These are phyloP conservation scores for Yamadazyma akitaensis DNA, from an alignment of 805 yeast species.

Conservation along the genomic window DNA sequence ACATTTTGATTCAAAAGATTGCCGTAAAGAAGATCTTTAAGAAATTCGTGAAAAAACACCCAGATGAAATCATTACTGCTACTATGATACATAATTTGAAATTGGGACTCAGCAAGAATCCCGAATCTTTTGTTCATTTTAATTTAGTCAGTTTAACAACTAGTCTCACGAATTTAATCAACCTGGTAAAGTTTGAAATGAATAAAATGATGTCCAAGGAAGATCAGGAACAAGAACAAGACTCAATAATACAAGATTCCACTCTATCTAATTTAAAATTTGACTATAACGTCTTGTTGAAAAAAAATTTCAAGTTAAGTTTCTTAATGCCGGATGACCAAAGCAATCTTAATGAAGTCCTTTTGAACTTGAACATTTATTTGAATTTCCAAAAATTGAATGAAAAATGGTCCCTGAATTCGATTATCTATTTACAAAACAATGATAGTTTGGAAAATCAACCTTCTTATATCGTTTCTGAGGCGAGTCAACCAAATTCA, in stretches of 20 bases:
- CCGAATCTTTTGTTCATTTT: slow-evolving; percentile 55
- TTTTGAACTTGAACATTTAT: slow-evolving; percentile 33
- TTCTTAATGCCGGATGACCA: slow-evolving; percentile 34
- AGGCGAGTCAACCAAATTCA: slow-evolving; percentile 24
- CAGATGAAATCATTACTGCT: slow-evolving; percentile 18
- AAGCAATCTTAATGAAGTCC: slow-evolving; percentile 30
- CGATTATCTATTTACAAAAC: slow-evolving; percentile 24
- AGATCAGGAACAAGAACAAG: slow-evolving; percentile 3
- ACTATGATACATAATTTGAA: slow-evolving; percentile 28
- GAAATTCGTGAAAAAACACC: slow-evolving; percentile 54
- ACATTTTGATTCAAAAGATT: slow-evolving; percentile 68
- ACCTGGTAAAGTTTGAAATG: slow-evolving; percentile 17
- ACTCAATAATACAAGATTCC: background rate
- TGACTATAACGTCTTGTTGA: slow-evolving; percentile 29
- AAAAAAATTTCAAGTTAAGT: slow-evolving; percentile 35
- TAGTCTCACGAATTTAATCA: slow-evolving; percentile 44
- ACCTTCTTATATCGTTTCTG: slow-evolving; percentile 32
- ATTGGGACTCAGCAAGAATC: slow-evolving; percentile 36
- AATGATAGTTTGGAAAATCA: slow-evolving; percentile 16
- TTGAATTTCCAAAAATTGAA: slow-evolving; percentile 13
- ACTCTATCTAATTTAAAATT: slow-evolving; percentile 18
- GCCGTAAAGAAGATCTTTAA: slow-evolving; percentile 72
- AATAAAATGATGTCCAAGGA: slow-evolving; percentile 5
- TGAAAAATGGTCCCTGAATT: slow-evolving; percentile 10
- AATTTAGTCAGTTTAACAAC: slow-evolving; percentile 61